A percentile compares a stretch with the other conserved stretches of the same genome.
Conservation (phyloP, 306 rosid species). For the Heteromeles arbutifolia region DNA sequence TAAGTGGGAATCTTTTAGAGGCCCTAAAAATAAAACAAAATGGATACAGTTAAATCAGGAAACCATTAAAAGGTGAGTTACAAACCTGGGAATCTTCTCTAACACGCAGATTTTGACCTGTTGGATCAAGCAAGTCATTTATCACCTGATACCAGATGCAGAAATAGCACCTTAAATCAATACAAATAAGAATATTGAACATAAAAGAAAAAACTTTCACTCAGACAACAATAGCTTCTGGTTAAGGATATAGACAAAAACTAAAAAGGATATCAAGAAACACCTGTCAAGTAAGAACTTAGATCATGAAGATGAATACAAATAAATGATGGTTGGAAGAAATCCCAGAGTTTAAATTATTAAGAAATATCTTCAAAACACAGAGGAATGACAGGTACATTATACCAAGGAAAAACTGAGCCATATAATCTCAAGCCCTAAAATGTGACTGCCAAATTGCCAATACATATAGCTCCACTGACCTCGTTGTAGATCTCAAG, state of each 20-base stretch:
- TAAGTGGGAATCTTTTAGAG: not conserved
- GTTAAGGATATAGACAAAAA: not conserved
- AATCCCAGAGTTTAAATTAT: not conserved
- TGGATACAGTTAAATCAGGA: not conserved
- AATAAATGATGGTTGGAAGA: not conserved
- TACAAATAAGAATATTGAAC: not conserved
- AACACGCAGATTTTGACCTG: slow-evolving; percentile 95
- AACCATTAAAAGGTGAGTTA: slow-evolving; percentile 2
- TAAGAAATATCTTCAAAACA: not conserved
- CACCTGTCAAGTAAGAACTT: not conserved
- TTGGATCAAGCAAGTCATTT: slow-evolving; percentile 98
- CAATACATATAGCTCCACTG: slow-evolving; percentile 2
- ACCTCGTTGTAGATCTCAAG: slow-evolving; percentile 99
- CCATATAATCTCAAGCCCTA: not conserved
- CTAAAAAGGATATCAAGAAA: slow-evolving; percentile 1
- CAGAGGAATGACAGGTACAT: not conserved
- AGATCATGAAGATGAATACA: not conserved
- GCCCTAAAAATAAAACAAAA: not conserved
- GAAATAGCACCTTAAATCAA: slow-evolving; percentile 24
- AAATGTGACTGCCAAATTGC: not conserved
- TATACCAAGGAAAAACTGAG: not conserved
- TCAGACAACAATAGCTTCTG: not conserved
- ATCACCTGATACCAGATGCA: slow-evolving; percentile 72
- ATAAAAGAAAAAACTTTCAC: not conserved
- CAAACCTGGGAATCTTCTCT: slow-evolving; percentile 98